phyloP scores from a whole-genome alignment of 352 stramenopile genomes.

The Phytophthora crassamura region DNA sequence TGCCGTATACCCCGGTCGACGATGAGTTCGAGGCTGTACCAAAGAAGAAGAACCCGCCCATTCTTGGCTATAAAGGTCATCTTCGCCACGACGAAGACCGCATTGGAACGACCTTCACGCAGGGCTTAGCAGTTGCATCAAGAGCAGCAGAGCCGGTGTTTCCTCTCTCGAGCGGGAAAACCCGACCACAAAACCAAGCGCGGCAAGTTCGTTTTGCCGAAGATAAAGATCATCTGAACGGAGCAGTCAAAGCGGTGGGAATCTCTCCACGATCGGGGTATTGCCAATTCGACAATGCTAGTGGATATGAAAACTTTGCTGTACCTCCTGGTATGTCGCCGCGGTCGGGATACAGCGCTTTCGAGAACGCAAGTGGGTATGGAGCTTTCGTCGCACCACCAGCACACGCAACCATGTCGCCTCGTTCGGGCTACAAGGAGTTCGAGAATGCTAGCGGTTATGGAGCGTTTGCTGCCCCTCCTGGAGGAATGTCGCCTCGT shows the following conservation, averaged over 20 bases:
- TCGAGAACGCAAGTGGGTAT: slow-evolving; percentile 30
- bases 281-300: slow-evolving; percentile 41
- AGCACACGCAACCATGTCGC: neutral
- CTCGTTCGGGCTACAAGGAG: slow-evolving; percentile 36
- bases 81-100: slow-evolving; percentile 62
- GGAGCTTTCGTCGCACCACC: slow-evolving; percentile 21
- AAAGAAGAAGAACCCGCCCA: slow-evolving; percentile 45
- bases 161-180: slow-evolving; percentile 2
- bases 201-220: slow-evolving; percentile 33
- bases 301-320: slow-evolving; percentile 48
- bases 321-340: slow-evolving; percentile 32
- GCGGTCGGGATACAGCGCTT: slow-evolving; percentile 34
- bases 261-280: slow-evolving; percentile 41
- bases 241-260: neutral
- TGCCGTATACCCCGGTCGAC: slow-evolving; percentile 26
- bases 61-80: slow-evolving; percentile 72
- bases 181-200: slow-evolving; percentile 6
- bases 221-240: slow-evolving; percentile 6
- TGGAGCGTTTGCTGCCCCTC: slow-evolving; percentile 28
- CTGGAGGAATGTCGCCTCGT: slow-evolving; percentile 17
- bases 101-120: slow-evolving; percentile 76
- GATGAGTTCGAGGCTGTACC: slow-evolving; percentile 23
- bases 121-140: slow-evolving; percentile 47
- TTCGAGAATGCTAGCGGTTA: slow-evolving; percentile 42
- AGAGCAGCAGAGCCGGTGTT: slow-evolving; percentile 21